These are phyloP conservation scores for Dioscorea cayenensis DNA, from an alignment of 116 monocot species.

Conservation along the genomic window DNA sequence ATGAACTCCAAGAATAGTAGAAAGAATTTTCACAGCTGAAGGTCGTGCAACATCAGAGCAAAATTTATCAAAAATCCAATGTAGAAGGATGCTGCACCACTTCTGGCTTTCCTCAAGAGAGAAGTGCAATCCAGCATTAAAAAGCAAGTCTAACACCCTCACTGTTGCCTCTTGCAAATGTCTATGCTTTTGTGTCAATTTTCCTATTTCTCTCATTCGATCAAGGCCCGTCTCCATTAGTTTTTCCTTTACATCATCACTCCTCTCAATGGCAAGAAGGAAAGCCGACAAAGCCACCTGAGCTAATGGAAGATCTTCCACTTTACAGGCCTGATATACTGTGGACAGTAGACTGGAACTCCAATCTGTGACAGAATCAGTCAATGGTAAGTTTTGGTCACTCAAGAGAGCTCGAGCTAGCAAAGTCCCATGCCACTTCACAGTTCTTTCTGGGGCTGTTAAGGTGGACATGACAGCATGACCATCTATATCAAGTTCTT, in stretches of 20 bases:
- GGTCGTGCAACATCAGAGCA: conserved; percentile 36
- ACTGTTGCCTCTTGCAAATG: conserved; percentile 68
- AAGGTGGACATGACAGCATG: conserved; percentile 73
- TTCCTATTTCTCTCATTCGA: conserved; percentile 71
- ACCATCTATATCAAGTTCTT: conserved; percentile 92
- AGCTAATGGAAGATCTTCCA: conserved; percentile 58
- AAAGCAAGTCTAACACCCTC: conserved; percentile 64
- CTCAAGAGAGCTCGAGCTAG: conserved; percentile 78
- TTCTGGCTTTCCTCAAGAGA: conserved; percentile 80
- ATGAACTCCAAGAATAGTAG: conserved; percentile 72
- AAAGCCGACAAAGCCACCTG: conserved; percentile 77
- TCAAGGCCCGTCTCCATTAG: conserved; percentile 69
- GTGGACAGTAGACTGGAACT: conserved; percentile 78
- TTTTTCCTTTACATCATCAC: conserved; percentile 48
- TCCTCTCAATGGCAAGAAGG: conserved; percentile 67
- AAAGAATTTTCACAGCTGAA: conserved; percentile 62
- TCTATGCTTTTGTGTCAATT: conserved; percentile 45
- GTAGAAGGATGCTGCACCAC: conserved; percentile 81
- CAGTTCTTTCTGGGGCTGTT: conserved; percentile 86
- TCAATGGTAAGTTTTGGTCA: conserved; percentile 66
- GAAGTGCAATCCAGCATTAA: conserved; percentile 48
- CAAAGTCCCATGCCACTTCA: conserved; percentile 96
- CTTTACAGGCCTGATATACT: conserved; percentile 64
- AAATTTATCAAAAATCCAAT: conserved; percentile 63
- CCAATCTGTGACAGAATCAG: conserved; percentile 82